These are phyloP conservation scores for Isoetes taiwanensis DNA, from an alignment of 75 land plant species.

Conservation along the genomic window DNA sequence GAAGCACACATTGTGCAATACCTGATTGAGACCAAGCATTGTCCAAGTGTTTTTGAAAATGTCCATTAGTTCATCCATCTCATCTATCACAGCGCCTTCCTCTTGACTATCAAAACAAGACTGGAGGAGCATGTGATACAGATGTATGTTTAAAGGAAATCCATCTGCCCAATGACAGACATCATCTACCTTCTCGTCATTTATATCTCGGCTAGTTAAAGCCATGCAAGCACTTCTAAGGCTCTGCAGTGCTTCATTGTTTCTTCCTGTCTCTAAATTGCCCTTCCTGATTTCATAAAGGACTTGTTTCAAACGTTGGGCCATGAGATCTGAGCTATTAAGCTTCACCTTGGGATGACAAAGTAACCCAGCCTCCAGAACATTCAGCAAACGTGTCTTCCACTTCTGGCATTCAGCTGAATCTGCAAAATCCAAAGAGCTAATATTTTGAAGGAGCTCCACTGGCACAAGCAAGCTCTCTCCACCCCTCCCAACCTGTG, in stretches of 20 bases:
- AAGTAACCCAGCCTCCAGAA: conserved; percentile 82
- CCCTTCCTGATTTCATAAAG: conserved; percentile 46
- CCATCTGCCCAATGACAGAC: conserved; percentile 95
- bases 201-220: conserved; percentile 48
- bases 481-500: conserved; percentile 49
- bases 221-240: conserved; percentile 63
- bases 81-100: conserved; percentile 54
- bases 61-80: conserved; percentile 77
- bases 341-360: conserved; percentile 46
- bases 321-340: conserved; percentile 32
- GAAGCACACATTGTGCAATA: conserved; percentile 66
- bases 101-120: conserved; percentile 57
- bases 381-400: conserved; percentile 47
- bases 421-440: conserved; percentile 59
- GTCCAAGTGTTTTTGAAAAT: conserved; percentile 88
- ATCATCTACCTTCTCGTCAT: conserved; percentile 38
- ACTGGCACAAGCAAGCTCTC: conserved; percentile 68
- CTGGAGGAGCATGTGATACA: conserved; percentile 67
- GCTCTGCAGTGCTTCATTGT: conserved; percentile 74
- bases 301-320: conserved; percentile 43
- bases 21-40: conserved; percentile 69
- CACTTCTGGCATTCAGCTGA: conserved; percentile 57
- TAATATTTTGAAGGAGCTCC: conserved; percentile 82
- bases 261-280: conserved; percentile 62
- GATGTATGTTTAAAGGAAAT: conserved; percentile 62